Conservation (phyloP, 2,329 filamentous ascomycete species). For the Hirsutella rhossiliensis region DNA sequence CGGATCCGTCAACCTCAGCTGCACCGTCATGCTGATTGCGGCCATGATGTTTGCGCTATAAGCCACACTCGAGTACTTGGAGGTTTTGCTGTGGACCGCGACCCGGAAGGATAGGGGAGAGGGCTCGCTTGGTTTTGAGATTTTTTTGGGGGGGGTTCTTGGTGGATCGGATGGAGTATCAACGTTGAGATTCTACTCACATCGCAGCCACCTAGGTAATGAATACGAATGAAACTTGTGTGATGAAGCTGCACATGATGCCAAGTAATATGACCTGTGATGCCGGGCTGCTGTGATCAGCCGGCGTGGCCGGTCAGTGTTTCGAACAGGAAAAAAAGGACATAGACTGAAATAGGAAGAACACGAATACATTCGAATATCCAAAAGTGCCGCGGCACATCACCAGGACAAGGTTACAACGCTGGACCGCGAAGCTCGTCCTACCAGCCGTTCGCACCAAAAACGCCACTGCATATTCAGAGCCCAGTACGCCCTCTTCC, state of each 20-base stretch:
- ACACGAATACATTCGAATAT: background rate
- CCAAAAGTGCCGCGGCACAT: background rate
- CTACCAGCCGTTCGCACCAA: background rate
- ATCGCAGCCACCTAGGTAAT: background rate
- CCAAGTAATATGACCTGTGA: background rate
- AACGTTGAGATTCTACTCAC: background rate
- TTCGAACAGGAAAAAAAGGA: no score
- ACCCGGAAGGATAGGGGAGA: background rate
- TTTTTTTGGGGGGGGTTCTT: background rate
- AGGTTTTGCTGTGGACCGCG: background rate
- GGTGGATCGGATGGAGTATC: background rate
- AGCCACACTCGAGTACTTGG: background rate
- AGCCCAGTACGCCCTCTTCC: background rate
- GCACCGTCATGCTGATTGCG: constrained; percentile 23
- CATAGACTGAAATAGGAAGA: background rate
- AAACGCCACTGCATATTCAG: background rate
- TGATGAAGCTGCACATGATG: no score
- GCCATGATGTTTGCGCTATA: constrained; percentile 21
- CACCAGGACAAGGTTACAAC: background rate
- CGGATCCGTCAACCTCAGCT: constrained; percentile 19
- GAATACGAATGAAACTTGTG: background rate
- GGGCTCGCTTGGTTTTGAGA: background rate
- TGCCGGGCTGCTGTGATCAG: no score
- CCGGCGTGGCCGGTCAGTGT: no score
- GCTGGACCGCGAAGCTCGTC: background rate